phyloP scores from a whole-genome alignment of 2,329 filamentous ascomycete genomes.

The Stachybotrys chartarum region DNA sequence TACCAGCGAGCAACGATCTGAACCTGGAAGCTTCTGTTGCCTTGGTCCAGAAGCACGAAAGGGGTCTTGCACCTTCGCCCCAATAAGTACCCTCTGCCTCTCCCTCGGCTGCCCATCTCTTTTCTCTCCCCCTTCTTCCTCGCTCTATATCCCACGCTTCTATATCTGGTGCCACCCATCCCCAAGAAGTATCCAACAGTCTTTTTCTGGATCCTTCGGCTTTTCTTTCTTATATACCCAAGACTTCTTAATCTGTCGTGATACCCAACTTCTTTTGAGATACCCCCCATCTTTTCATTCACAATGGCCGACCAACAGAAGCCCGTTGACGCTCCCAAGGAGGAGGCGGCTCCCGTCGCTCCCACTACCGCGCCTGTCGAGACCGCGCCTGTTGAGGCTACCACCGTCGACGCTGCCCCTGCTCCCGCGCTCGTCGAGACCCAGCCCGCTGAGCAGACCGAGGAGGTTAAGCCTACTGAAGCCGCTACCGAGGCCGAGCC shows the following conservation, averaged over 20 bases:
- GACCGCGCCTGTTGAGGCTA: conserved; percentile 32
- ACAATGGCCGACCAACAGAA: conserved; percentile 71
- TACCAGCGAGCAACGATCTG: conserved; percentile 6
- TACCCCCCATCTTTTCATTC: conserved; percentile 34
- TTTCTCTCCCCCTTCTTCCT: conserved; percentile 23
- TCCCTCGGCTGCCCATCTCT: conserved; percentile 18
- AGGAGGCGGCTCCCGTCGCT: conserved; percentile 29
- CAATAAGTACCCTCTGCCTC: conserved; percentile 36
- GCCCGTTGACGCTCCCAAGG: conserved; percentile 52
- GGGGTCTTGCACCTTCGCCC: conserved; percentile 6
- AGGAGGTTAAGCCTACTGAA: conserved; percentile 21
- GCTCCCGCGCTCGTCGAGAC: conserved; percentile 30
- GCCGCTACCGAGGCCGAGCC: conserved; percentile 32
- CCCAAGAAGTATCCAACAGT: conserved; percentile 18
- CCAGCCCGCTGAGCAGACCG: conserved; percentile 35
- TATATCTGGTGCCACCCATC: conserved; percentile 21
- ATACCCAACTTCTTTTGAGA: conserved; percentile 40
- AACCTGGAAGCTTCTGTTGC: neutral
- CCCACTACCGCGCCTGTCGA: conserved; percentile 14
- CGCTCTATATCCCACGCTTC: conserved; percentile 13
- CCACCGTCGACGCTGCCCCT: conserved; percentile 23
- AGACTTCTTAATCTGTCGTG: conserved; percentile 38
- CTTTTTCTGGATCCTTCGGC: conserved; percentile 24
- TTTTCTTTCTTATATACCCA: conserved; percentile 27
- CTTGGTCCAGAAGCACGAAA: conserved; percentile 3